Evolutionary conservation across 495 filamentous ascomycete genomes (phyloP).

Genomic region (Beverwykella pulmonaria): DNA sequence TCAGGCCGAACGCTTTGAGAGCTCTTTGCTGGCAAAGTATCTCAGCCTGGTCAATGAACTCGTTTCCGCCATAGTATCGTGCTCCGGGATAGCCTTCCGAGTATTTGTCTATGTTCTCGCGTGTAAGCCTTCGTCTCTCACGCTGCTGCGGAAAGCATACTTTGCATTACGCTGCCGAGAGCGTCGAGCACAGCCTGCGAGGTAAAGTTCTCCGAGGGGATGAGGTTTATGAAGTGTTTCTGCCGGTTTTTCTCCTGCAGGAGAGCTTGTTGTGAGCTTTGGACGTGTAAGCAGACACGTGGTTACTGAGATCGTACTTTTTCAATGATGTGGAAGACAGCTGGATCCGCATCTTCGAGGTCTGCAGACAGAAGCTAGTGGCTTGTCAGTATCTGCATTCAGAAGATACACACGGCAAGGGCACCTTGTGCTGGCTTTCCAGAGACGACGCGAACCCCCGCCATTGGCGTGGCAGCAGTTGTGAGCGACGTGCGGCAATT

Average conservation of each 20-base stretch:
- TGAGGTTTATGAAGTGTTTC: constrained; percentile 97
- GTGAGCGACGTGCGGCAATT: constrained; percentile 24
- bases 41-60: constrained; percentile 91
- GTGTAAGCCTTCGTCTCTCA: constrained; percentile 10
- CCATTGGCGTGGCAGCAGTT: constrained; percentile 23
- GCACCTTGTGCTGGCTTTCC: constrained; percentile 66
- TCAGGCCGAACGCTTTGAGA: constrained; percentile 80
- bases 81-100: constrained; percentile 98
- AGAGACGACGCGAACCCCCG: constrained; percentile 55
- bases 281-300: background rate
- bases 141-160: constrained; percentile 53
- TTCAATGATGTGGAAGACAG: constrained; percentile 83
- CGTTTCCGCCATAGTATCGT: constrained; percentile 95
- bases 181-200: constrained; percentile 96
- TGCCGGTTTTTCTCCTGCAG: constrained; percentile 88
- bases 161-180: constrained; percentile 97
- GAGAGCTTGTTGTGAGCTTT: constrained; percentile 27
- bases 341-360: constrained; percentile 82
- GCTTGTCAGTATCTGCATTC: constrained; percentile 19
- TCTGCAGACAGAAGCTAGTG: constrained; percentile 74
- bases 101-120: constrained; percentile 77
- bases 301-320: constrained; percentile 60
- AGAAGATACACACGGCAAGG: background rate
- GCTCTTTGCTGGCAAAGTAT: constrained; percentile 86
- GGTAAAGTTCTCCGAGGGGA: constrained; percentile 98